Evolutionary conservation across 371 early-diverging fungal genomes (phyloP).

Genomic region (Mucor piriformis): DNA sequence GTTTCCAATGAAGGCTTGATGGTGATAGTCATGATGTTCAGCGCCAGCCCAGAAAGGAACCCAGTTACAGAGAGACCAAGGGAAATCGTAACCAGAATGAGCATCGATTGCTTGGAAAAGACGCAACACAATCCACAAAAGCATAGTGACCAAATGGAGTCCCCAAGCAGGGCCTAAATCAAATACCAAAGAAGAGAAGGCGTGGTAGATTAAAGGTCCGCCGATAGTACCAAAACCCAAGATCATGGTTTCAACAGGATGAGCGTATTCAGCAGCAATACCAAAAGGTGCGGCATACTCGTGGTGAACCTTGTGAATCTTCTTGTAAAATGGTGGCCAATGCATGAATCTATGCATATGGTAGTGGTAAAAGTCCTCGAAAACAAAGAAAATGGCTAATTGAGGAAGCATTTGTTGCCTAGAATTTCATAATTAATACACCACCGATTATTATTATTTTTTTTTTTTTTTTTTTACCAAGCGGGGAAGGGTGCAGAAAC

Average conservation of each 20-base stretch:
- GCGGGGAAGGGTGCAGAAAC: constrained; percentile 86
- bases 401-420: constrained; percentile 53
- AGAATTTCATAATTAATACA: background rate
- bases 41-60: constrained; percentile 85
- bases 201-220: constrained; percentile 67
- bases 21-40: constrained; percentile 89
- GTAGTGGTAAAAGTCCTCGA: constrained; percentile 87
- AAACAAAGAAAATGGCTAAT: constrained; percentile 77
- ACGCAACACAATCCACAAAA: constrained; percentile 80
- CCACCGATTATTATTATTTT: background rate
- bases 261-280: constrained; percentile 86
- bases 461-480: constrained; percentile 52
- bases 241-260: constrained; percentile 80
- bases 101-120: constrained; percentile 90
- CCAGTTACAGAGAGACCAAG: constrained; percentile 83
- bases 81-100: constrained; percentile 96
- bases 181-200: constrained; percentile 13
- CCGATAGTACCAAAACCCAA: constrained; percentile 79
- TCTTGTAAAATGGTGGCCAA: constrained; percentile 85
- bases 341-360: constrained; percentile 88
- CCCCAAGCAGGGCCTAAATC: constrained; percentile 52
- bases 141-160: constrained; percentile 80
- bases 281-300: constrained; percentile 94
- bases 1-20: constrained; percentile 82
- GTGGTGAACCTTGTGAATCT: constrained; percentile 94